Evolutionary conservation across 257 asterid genomes (phyloP).

Genomic region (Echites panduratus): DNA sequence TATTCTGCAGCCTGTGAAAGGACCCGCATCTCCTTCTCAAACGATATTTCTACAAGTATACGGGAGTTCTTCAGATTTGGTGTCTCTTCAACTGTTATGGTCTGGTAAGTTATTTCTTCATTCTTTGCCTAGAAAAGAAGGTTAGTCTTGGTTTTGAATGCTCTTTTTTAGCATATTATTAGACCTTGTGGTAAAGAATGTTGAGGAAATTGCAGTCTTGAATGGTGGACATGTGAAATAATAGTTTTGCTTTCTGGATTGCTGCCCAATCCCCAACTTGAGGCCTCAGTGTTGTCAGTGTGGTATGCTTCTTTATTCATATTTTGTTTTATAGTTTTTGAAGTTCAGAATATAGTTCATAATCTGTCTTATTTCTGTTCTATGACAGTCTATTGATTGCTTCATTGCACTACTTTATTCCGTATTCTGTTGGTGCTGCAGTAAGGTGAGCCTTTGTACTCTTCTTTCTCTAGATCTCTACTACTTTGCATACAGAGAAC

Average conservation of each 20-base stretch:
- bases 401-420: slow-evolving; percentile 46
- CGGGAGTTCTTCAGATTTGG: slow-evolving; percentile 35
- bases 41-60: slow-evolving; percentile 20
- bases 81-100: slow-evolving; percentile 43
- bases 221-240: slow-evolving; percentile 57
- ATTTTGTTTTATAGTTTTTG: background rate
- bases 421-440: slow-evolving; percentile 61
- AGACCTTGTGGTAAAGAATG: background rate
- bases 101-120: slow-evolving; percentile 25
- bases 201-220: slow-evolving; percentile 30
- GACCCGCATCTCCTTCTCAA: slow-evolving; percentile 20
- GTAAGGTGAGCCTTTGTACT: slow-evolving; percentile 37
- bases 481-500: background rate
- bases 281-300: slow-evolving; percentile 50
- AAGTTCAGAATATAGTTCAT: background rate
- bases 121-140: background rate
- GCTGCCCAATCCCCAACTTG: slow-evolving; percentile 54
- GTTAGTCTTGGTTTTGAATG: too few species aligned
- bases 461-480: background rate
- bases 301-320: slow-evolving; percentile 22
- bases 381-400: slow-evolving; percentile 42
- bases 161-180: too few species aligned
- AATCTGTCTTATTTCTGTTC: slow-evolving; percentile 4
- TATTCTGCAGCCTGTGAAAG: slow-evolving; percentile 34
- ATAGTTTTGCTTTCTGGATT: slow-evolving; percentile 49